These are phyloP conservation scores for Peribolospora baueri DNA, from an alignment of 768 basidiomycete species.

Conservation along the genomic window DNA sequence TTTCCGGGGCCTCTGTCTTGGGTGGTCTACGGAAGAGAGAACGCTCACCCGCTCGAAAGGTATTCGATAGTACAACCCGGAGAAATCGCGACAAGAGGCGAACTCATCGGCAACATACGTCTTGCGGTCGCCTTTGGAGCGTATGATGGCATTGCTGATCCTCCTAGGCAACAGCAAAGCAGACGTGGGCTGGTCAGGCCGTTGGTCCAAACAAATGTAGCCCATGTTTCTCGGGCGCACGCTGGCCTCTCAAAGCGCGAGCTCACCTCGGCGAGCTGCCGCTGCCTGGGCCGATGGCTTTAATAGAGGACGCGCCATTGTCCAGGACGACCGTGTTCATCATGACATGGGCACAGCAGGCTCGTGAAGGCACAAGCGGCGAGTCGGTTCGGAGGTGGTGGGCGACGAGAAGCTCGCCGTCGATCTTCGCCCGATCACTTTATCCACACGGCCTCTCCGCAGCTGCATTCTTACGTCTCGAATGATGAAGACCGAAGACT, in stretches of 20 bases:
- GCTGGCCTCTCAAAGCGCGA: neutral
- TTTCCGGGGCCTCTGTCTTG: too few relatives aligned
- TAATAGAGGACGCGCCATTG: conserved; percentile 66
- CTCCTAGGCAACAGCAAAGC: conserved; percentile 25
- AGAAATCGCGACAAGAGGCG: conserved; percentile 45
- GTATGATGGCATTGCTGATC: conserved; percentile 55
- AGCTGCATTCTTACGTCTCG: too few relatives aligned
- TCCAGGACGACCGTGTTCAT: conserved; percentile 36
- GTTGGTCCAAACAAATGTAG: neutral
- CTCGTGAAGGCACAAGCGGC: too few relatives aligned
- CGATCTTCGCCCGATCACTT: too few relatives aligned
- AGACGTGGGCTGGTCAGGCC: neutral
- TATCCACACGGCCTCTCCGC: too few relatives aligned
- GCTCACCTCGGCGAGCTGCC: conserved; percentile 16
- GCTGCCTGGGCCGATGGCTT: conserved; percentile 29
- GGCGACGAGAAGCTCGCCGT: too few relatives aligned
- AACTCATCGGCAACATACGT: conserved; percentile 75
- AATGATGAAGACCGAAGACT: too few relatives aligned
- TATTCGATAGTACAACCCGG: conserved; percentile 54
- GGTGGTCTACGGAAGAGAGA: neutral
- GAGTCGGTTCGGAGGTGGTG: too few relatives aligned
- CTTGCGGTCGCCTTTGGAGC: conserved; percentile 57
- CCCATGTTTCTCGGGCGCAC: neutral
- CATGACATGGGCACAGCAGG: too few relatives aligned
- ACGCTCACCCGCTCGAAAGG: conserved; percentile 60